Base-by-base conservation (phyloP, 768 basidiomycete genomes). In the Auriscalpium microsporum region DNA sequence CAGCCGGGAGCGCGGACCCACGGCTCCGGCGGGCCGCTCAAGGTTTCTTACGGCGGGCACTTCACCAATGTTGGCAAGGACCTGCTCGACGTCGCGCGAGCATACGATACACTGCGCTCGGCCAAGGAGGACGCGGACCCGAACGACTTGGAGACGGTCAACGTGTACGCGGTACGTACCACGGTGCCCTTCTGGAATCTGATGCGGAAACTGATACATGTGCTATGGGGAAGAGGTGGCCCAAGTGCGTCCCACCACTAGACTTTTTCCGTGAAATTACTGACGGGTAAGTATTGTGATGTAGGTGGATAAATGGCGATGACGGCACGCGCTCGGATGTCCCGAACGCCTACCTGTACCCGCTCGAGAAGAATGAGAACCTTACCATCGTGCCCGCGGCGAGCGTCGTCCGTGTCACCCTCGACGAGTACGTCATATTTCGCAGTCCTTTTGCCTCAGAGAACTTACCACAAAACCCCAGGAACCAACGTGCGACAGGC, bases 261-360 rank as follows among this genome's bases (percentile, higher is more conserved):
- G n/a, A n/a, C n/a, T n/a, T n/a, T n/a, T n/a, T n/a, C n/a, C n/a
- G n/a, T n/a, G n/a, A n/a, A n/a, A n/a, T n/a, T n/a, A n/a, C n/a
- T n/a, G 42, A 9, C 9, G 9, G 28, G 28, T n/a, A n/a, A n/a
- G n/a, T 4, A 28, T 47, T 8, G 10, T 40, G 58, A 48, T 40
- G 8, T 38, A 87, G 84, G 61, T 87, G 80, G 62, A 71, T 86
- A 14, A 71, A 80, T 55, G 66, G 61, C 3, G 64, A 67, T 13
- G 80, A 75, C 3, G 84, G 84, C 28, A 71, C 60, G 48, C 78
- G 84, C 19, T 83, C 82, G 0, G 83, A 86, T 61, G 62, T 75
- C 0, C 72, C 84, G 8, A 75, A 75, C 14, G 33, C 65, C 48
- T 71, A 70, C 54, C 49, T 77, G 2, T 77, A 75, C 49, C 59